Evolutionary conservation across 371 early-diverging fungal species (phyloP), one percentile per base, ranked within the genome.

Genomic region (Haplosporangium sp.): DNA sequence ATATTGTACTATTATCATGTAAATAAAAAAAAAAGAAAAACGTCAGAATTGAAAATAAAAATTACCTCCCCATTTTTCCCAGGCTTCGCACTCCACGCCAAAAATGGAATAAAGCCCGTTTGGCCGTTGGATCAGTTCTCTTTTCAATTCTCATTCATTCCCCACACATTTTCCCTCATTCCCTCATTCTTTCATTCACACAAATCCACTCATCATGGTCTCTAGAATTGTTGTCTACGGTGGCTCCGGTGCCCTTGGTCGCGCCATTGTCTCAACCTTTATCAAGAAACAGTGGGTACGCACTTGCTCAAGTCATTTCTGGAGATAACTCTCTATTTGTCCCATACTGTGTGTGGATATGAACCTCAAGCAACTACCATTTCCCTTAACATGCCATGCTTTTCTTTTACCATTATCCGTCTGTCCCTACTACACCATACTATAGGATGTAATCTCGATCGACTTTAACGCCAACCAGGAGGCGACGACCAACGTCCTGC

Each of bases 191-290:
- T 37, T 51, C 50, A 10, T 21, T 20, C 53, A 16, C 50, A 14
- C 18, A 13, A 50, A 20, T 52, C 21, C 20, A 52, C 59, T 20
- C 41, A 38, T 47, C 23, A 89, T 89, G 86, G 42, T 51, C 43
- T 85, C 84, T 38, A 86, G 81, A 70, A 91, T 92, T 42, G 85
- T 98, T 42, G 92, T 98, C 23, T 94, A 92, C 81, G 98, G 98
- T 59, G 97, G 97, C 55, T 87, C 93, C 48, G 98, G 98, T 48
- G 95, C 95, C 55, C 92, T 98, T 36, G 98, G 98, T 40, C 86
- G 92, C 37, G 86, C 90, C 48, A 72, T 93, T 59, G 93, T 95
- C 57, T 77, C 83, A 12, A 79, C 83, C 47, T 95, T 98, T 74
- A 89, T 89, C 61, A 74, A 83, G 46, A 86, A 89, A 45, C 84